Base-by-base conservation (phyloP, 805 yeast species). In the Starmerella riodocensis region DNA sequence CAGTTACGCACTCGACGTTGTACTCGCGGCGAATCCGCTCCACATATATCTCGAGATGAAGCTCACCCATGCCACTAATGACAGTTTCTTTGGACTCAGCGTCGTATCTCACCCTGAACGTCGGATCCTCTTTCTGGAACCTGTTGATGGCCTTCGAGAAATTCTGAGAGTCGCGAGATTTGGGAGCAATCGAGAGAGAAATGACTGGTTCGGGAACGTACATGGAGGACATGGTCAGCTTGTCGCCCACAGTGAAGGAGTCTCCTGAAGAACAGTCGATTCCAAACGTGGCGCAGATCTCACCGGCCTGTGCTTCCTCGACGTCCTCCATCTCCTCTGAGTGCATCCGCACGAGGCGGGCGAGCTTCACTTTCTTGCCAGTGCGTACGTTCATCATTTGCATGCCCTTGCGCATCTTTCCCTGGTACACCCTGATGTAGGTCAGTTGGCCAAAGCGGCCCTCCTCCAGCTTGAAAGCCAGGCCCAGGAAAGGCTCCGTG, bases 221-320 rank as follows among this genome's bases (percentile, higher is more conserved):
- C 98, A 91, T 91, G 4, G 96, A 84, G 41, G 93, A 76, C 97
- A 91, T 88, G 40, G 98, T 77, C 53, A 81, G 78, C 53, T 76
- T 69, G 40, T 70, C 67, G 39, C 91, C 94, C 50, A 83, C 94
- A 33, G 94, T 78, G 62, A 91, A 91, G 12, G 97, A 84, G 57
- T 91, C 98, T 56, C 99, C 99, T 12, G 98, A 91, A 9, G 97
- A 77, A 71, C 99, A 91, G 61, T 91, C 98, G 52, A 91, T 82
- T 64, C 99, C 99, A 54, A 91, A 91, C 42, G 97, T 88, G 40
- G 99, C 99, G 67, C 99, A 91, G 54, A 91, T 91, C 66, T 91
- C 98, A 60, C 99, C 99, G 23, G 97, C 88, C 18, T 88, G 91
- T 55, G 84, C 78, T 64, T 86, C 96, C 35, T 77, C 81, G 36